Evolutionary conservation across 768 basidiomycete species (phyloP).

Genomic region (Russula sp.): DNA sequence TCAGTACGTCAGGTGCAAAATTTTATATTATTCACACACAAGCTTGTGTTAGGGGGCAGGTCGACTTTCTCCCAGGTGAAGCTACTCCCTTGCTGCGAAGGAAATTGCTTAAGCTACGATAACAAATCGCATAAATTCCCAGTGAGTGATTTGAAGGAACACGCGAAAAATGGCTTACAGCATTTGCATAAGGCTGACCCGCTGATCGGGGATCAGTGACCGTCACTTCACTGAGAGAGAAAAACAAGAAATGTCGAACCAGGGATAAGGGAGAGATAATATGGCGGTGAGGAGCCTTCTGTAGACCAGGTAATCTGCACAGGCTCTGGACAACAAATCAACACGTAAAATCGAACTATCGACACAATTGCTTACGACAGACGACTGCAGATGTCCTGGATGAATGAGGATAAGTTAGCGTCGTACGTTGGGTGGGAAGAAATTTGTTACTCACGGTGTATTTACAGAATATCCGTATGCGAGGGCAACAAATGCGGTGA

Average conservation of each 20-base stretch:
- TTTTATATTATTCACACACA: slow-evolving; percentile 37
- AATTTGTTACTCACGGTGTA: slow-evolving; percentile 50
- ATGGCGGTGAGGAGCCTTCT: slow-evolving; percentile 45
- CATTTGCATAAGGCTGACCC: slow-evolving; percentile 43
- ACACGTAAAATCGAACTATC: neutral
- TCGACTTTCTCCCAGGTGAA: slow-evolving; percentile 51
- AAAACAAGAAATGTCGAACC: slow-evolving; percentile 36
- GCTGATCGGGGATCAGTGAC: slow-evolving; percentile 32
- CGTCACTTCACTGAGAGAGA: neutral
- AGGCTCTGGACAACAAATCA: slow-evolving; percentile 44
- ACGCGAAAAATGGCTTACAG: slow-evolving; percentile 37
- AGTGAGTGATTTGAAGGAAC: neutral
- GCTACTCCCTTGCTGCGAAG: slow-evolving; percentile 36
- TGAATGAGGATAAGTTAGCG: neutral
- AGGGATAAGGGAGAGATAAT: slow-evolving; percentile 54
- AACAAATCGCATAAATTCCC: neutral
- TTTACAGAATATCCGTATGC: slow-evolving; percentile 48
- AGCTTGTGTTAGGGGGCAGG: slow-evolving; percentile 36
- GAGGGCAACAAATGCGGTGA: slow-evolving; percentile 30
- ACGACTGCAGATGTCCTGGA: slow-evolving; percentile 37
- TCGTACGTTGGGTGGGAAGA: neutral
- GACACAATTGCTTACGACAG: slow-evolving; percentile 43
- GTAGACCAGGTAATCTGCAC: slow-evolving; percentile 44
- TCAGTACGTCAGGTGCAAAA: slow-evolving; percentile 1
- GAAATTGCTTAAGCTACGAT: slow-evolving; percentile 49